phyloP scores from a whole-genome alignment of 1,139 yeast species.

The Taphrina deformans region DNA sequence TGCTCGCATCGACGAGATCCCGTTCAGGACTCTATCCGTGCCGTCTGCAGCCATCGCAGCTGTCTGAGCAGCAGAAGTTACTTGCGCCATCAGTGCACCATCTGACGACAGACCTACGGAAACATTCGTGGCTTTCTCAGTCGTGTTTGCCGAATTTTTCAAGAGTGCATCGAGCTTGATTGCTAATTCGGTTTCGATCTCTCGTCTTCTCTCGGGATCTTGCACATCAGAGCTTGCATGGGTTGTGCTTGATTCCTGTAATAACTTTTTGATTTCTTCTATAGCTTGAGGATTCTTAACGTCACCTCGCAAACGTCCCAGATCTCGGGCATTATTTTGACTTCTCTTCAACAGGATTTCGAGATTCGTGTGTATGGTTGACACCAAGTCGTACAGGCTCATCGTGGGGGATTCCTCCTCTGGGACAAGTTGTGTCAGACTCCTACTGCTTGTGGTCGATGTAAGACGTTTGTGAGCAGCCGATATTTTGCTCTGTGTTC shows the following conservation, averaged over 20 bases:
- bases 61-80: background rate
- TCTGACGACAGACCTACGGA: background rate
- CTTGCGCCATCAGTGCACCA: background rate
- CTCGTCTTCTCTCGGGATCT: slow-evolving; percentile 11
- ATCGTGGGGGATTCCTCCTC: slow-evolving; percentile 9
- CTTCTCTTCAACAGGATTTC: slow-evolving; percentile 27
- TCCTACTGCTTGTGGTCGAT: slow-evolving; percentile 12
- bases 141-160: background rate
- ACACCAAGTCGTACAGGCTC: slow-evolving; percentile 20
- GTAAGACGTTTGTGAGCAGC: slow-evolving; percentile 21
- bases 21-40: background rate
- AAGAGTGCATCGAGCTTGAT: slow-evolving; percentile 20
- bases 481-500: slow-evolving; percentile 22
- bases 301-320: slow-evolving; percentile 27
- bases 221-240: background rate
- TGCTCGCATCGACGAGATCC: background rate
- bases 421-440: slow-evolving; percentile 10
- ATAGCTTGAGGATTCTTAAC: slow-evolving; percentile 28
- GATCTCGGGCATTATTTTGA: slow-evolving; percentile 30
- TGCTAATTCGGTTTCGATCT: slow-evolving; percentile 14
- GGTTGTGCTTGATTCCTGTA: slow-evolving; percentile 13
- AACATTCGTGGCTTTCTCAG: slow-evolving; percentile 6
- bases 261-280: slow-evolving; percentile 21
- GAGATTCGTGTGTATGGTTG: slow-evolving; percentile 13
- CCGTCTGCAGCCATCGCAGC: background rate